Evolutionary conservation across 805 yeast species (phyloP).

Genomic region (Candida ovalis): DNA sequence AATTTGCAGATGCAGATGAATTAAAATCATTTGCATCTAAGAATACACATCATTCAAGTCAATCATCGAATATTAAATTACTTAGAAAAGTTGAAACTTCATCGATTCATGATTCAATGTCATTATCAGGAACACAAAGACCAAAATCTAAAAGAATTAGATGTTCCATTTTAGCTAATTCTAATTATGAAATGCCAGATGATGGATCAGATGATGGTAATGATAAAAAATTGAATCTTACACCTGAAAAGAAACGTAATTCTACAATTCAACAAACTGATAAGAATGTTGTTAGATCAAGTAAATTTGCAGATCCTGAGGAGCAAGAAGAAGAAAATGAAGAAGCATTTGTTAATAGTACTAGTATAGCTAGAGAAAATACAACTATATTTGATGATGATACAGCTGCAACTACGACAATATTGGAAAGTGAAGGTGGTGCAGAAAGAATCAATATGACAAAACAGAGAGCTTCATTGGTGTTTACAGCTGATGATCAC

Average conservation of each 20-base stretch:
- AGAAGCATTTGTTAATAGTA: neutral
- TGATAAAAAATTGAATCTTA: constrained; percentile 20
- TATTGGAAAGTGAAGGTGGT: constrained; percentile 7
- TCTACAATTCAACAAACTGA: neutral
- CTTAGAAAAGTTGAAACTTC: constrained; percentile 28
- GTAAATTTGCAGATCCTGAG: constrained; percentile 29
- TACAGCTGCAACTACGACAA: constrained; percentile 1
- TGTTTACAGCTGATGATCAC: neutral
- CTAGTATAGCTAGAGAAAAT: constrained; percentile 9
- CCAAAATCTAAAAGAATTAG: constrained; percentile 20
- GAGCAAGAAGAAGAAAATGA: constrained; percentile 14
- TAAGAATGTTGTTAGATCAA: constrained; percentile 10
- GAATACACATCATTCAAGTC: constrained; percentile 5
- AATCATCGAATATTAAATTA: constrained; percentile 16
- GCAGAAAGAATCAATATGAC: constrained; percentile 4
- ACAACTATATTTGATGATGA: constrained; percentile 21
- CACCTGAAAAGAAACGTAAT: constrained; percentile 23
- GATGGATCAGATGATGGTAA: constrained; percentile 5
- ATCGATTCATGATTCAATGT: constrained; percentile 19
- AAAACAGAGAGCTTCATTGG: constrained; percentile 7
- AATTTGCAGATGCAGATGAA: constrained; percentile 31
- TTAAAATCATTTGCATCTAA: neutral
- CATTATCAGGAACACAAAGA: constrained; percentile 10
- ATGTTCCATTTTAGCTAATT: constrained; percentile 25
- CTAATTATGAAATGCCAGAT: constrained; percentile 27